Base-by-base conservation (phyloP, 768 basidiomycete species). In the Russula brevipes region DNA sequence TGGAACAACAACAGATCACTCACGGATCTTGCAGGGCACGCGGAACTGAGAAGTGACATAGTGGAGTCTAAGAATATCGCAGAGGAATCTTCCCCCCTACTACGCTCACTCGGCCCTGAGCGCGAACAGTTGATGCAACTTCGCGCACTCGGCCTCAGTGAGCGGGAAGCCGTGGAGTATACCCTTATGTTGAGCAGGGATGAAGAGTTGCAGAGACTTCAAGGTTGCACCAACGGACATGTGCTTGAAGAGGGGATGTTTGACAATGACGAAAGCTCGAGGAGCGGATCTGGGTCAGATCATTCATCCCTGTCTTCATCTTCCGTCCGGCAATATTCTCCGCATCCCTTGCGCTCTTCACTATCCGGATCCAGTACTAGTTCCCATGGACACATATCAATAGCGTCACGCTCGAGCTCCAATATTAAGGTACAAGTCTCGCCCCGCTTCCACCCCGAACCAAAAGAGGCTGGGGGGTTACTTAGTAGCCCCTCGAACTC, bases 141-240 rank as follows among this genome's bases (percentile, higher is more conserved):
- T 30, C 77, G 83, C 39, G 73, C 74, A n/a, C 79, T 94, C 4
- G 91, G 91, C 2, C 74, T 93, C 45, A 85, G 79, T 60, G 91
- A 94, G 68, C 73, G 73, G 1, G 91, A 91, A 69, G 89, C 87
- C 0, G 75, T 93, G 33, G 87, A 91, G 69, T 94, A 94, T 67
- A 80, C 85, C 0, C 72, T 94, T 51, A 93, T 93, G 89, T 80
- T 93, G 66, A 92, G 89, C 65, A 84, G 88, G 9, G 91, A 94
- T 51, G 89, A 92, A 71, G 84, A 82, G 45, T 72, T 75, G 53
- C 55, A 57, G n/a, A 69, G 71, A 59, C 67, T 72, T 11, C 54
- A 42, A 44, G 46, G 58, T 35, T 17, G 38, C 35, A 49, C 6
- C 11, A 50, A 41, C 16, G 42, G 41, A 30, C n/a, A 71, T 6